Evolutionary conservation across 176 grass and related monocot species (phyloP).

Genomic region (Oryza coarctata): DNA sequence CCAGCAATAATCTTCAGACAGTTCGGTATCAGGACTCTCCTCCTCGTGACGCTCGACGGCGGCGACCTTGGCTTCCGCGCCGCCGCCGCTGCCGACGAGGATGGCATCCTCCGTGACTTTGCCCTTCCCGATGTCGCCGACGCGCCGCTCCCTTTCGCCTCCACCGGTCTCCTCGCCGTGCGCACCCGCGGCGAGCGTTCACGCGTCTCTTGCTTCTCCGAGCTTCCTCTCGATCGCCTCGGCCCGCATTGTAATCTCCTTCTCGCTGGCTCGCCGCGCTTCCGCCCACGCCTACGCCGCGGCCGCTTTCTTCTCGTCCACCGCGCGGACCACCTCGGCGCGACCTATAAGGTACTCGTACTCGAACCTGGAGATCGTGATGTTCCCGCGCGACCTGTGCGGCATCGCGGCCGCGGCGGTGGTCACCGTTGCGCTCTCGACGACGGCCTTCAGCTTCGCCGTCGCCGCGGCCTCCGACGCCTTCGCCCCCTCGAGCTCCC

Average conservation of each 20-base stretch:
- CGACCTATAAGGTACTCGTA: slow-evolving; percentile 65
- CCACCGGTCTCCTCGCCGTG: slow-evolving; percentile 13
- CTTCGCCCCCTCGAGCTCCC: slow-evolving; percentile 60
- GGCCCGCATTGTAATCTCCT: slow-evolving; percentile 58
- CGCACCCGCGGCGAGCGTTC: background rate
- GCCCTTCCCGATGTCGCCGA: slow-evolving; percentile 1
- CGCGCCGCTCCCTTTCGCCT: background rate
- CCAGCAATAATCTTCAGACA: slow-evolving; percentile 47
- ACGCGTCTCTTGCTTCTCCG: background rate
- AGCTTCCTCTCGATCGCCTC: slow-evolving; percentile 54
- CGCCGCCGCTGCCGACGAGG: slow-evolving; percentile 24
- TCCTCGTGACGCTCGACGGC: background rate
- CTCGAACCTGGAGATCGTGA: slow-evolving; percentile 66
- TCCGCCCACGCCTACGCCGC: slow-evolving; percentile 56
- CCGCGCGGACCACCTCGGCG: slow-evolving; percentile 23
- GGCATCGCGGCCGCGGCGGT: background rate
- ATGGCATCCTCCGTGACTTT: background rate
- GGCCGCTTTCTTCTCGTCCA: slow-evolving; percentile 71
- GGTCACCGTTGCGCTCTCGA: slow-evolving; percentile 17
- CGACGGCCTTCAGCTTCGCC: slow-evolving; percentile 46
- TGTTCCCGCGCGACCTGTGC: slow-evolving; percentile 12
- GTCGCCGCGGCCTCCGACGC: slow-evolving; percentile 47
- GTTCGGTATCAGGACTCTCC: slow-evolving; percentile 34
- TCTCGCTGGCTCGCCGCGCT: slow-evolving; percentile 58
- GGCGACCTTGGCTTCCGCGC: background rate